A percentile compares a stretch with the other conserved stretches of the same genome.
Conservation (phyloP, 805 yeast species). For the Schwanniomyces pseudopolymorphus region DNA sequence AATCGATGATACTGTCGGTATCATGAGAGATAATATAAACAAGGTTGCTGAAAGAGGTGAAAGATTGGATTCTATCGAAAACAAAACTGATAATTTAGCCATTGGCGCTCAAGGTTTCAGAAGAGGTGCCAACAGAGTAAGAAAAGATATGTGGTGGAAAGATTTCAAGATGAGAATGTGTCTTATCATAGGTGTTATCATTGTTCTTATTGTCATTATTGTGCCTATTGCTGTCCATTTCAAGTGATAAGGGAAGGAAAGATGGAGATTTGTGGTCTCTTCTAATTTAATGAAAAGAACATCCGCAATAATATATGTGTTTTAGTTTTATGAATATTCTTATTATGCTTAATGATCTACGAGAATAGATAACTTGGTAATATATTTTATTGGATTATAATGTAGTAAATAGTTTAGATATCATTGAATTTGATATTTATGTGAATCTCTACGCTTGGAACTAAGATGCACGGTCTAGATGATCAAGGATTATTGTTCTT, state of each 20-base stretch:
- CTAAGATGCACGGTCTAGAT: background rate
- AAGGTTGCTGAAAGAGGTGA: conserved; percentile 95
- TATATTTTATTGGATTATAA: background rate
- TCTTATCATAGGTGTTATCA: conserved; percentile 70
- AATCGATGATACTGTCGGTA: conserved; percentile 93
- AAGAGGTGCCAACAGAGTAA: conserved; percentile 93
- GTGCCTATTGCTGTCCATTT: conserved; percentile 95
- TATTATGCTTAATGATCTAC: conserved; percentile 1
- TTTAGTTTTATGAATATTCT: conserved; percentile 1
- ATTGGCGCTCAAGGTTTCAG: conserved; percentile 92
- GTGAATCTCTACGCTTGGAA: background rate
- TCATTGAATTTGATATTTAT: background rate
- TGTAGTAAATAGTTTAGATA: background rate
- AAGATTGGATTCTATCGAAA: conserved; percentile 86
- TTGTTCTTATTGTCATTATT: conserved; percentile 80
- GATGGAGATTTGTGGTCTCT: background rate
- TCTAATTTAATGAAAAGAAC: background rate
- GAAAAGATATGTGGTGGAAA: conserved; percentile 99
- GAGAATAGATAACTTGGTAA: background rate
- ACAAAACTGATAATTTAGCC: conserved; percentile 89
- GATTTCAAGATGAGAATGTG: conserved; percentile 96
- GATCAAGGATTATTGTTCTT: conserved; percentile 32
- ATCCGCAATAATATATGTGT: background rate
- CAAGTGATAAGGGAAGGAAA: conserved; percentile 8
- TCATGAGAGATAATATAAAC: conserved; percentile 96